These are phyloP conservation scores for Xanthoceras sorbifolium DNA, from an alignment of 345 rosid genomes.

Conservation along the genomic window DNA sequence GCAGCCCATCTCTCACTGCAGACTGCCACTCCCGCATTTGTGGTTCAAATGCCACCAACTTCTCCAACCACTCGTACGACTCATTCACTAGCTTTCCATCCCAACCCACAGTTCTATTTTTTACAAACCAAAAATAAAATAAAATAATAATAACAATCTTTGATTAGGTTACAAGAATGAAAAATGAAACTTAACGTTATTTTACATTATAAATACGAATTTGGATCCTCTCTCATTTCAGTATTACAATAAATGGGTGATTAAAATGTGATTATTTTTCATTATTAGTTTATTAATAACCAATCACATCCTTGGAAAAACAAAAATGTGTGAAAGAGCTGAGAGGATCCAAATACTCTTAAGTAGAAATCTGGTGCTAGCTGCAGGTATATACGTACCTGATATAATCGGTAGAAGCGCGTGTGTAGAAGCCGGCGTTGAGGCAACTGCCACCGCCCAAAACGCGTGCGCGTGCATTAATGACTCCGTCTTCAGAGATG, in stretches of 20 bases:
- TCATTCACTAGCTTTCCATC: constrained; percentile 45
- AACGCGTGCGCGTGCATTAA: constrained; percentile 65
- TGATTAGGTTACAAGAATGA: not conserved
- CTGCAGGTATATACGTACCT: constrained; percentile 24
- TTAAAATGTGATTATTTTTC: too few relatives aligned
- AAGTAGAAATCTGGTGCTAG: too few relatives aligned
- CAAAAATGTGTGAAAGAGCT: too few relatives aligned
- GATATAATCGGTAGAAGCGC: constrained; percentile 45
- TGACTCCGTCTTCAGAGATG: constrained; percentile 72
- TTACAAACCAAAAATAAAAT: not conserved
- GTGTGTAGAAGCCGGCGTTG: constrained; percentile 72
- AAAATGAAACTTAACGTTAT: not conserved
- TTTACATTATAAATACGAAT: not conserved
- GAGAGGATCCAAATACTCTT: too few relatives aligned
- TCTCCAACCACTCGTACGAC: constrained; percentile 70
- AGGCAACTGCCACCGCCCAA: constrained; percentile 72
- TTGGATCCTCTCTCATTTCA: too few relatives aligned
- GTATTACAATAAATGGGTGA: too few relatives aligned
- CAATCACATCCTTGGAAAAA: too few relatives aligned
- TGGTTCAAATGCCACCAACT: constrained; percentile 55
- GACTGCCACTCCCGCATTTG: constrained; percentile 63
- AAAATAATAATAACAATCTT: not conserved
- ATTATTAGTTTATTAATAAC: too few relatives aligned
- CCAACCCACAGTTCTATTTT: constrained; percentile 51
- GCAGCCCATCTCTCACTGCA: constrained; percentile 67